phyloP scores from a whole-genome alignment of 257 asterid species.

The Mentha longifolia region DNA sequence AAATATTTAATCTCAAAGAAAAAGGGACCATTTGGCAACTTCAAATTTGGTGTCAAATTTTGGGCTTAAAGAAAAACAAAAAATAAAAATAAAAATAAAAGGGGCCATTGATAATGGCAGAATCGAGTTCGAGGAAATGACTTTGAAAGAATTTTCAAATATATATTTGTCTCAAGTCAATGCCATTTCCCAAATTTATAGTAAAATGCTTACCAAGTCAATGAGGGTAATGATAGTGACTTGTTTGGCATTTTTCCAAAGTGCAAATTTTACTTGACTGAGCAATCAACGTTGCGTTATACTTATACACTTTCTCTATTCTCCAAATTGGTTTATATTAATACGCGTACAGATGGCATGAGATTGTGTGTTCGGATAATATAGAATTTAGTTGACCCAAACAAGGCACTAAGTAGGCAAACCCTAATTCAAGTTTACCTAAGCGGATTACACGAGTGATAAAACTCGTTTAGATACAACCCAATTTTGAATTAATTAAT shows the following conservation, averaged over 20 bases:
- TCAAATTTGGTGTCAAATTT: too few species aligned
- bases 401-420: too few species aligned
- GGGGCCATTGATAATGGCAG: not conserved
- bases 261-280: slow-evolving; percentile 25
- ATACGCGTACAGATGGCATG: slow-evolving; percentile 13
- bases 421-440: not conserved
- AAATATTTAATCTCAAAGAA: too few species aligned
- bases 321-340: not conserved
- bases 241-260: slow-evolving; percentile 33
- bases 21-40: too few species aligned
- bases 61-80: too few species aligned
- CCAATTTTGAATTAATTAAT: too few species aligned
- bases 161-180: slow-evolving; percentile 12
- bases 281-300: slow-evolving; percentile 29
- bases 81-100: too few species aligned
- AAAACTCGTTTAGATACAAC: not conserved
- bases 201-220: slow-evolving; percentile 21
- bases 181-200: not conserved
- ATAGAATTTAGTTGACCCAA: slow-evolving; percentile 24
- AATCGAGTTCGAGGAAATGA: not conserved
- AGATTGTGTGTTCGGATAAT: slow-evolving; percentile 2
- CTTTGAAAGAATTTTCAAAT: not conserved
- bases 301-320: not conserved
- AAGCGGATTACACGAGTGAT: not conserved
- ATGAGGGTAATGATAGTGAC: slow-evolving; percentile 18